A percentile compares a stretch with the other conserved stretches of the same genome.
Conservation (phyloP, 2,329 filamentous ascomycete species). For the Exserohilum rostratum region DNA sequence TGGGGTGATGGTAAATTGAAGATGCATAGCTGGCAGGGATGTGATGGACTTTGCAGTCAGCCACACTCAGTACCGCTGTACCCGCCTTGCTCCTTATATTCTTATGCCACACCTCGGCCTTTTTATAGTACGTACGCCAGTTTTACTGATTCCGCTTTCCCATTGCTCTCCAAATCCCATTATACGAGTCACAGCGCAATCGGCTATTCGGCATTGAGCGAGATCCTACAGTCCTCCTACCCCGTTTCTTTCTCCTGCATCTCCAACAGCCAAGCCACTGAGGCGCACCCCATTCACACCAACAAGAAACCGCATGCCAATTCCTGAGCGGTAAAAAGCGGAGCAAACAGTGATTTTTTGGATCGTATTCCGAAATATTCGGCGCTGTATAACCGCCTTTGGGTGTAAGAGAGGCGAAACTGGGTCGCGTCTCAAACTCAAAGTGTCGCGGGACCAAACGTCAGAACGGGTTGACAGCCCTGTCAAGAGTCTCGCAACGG, state of each 20-base stretch:
- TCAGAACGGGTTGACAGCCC: slow-evolving; percentile 14
- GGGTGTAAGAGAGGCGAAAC: slow-evolving; percentile 2
- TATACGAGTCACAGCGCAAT: neutral
- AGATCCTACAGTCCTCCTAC: slow-evolving; percentile 1
- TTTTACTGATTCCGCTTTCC: neutral
- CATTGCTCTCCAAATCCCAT: neutral
- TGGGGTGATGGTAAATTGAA: neutral
- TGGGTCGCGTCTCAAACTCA: slow-evolving; percentile 14
- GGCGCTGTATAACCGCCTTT: slow-evolving; percentile 5
- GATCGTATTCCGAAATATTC: neutral
- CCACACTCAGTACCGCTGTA: neutral
- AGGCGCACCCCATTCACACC: slow-evolving; percentile 7
- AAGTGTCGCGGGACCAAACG: slow-evolving; percentile 12
- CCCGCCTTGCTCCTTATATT: neutral
- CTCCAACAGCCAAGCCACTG: slow-evolving; percentile 7
- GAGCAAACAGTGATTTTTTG: neutral
- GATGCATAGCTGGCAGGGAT: neutral
- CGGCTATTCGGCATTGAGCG: slow-evolving; percentile 6
- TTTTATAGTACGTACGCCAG: too few species aligned
- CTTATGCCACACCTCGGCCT: neutral
- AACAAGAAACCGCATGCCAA: slow-evolving; percentile 4
- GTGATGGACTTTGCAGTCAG: neutral
- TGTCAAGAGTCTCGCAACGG: slow-evolving; percentile 12
- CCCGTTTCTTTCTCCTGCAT: neutral
- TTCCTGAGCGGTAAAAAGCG: neutral